phyloP scores from a whole-genome alignment of 2,329 filamentous ascomycete genomes.

The Macrophomina phaseolina region DNA sequence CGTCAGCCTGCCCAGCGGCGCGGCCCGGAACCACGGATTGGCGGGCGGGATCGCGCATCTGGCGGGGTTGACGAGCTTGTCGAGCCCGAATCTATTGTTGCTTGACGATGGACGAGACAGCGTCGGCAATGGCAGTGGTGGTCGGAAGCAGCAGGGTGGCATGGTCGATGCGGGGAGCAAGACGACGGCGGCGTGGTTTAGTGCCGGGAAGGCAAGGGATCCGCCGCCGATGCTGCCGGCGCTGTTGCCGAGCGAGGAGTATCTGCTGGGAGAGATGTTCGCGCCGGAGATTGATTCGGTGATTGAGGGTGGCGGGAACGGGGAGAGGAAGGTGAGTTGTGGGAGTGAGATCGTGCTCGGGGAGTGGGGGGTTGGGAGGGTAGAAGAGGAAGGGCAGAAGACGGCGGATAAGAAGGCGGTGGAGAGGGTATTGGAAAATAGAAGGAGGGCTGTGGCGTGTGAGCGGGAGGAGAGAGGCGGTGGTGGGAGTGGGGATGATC shows the following conservation, averaged over 20 bases:
- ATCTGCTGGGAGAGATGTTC: background rate
- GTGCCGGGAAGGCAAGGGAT: background rate
- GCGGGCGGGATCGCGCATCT: background rate
- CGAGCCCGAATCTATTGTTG: background rate
- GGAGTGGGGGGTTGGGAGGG: too few species aligned
- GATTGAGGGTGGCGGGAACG: background rate
- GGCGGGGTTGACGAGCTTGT: background rate
- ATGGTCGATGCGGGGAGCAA: background rate
- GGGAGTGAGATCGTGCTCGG: background rate
- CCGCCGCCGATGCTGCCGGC: constrained; percentile 1
- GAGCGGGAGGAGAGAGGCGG: background rate
- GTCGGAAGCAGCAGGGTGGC: background rate
- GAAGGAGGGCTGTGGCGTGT: background rate
- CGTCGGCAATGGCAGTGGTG: background rate
- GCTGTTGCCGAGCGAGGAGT: background rate
- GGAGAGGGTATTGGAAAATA: background rate
- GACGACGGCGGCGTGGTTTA: background rate
- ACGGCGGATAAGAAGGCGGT: background rate
- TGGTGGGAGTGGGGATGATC: too few species aligned
- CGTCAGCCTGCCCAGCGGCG: background rate
- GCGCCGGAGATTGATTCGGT: background rate
- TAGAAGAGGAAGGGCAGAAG: background rate
- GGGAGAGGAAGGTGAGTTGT: background rate
- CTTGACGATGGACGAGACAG: too few species aligned
- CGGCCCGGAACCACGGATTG: background rate